phyloP scores from a whole-genome alignment of 2,329 filamentous ascomycete species.

The Fusarium illudens region DNA sequence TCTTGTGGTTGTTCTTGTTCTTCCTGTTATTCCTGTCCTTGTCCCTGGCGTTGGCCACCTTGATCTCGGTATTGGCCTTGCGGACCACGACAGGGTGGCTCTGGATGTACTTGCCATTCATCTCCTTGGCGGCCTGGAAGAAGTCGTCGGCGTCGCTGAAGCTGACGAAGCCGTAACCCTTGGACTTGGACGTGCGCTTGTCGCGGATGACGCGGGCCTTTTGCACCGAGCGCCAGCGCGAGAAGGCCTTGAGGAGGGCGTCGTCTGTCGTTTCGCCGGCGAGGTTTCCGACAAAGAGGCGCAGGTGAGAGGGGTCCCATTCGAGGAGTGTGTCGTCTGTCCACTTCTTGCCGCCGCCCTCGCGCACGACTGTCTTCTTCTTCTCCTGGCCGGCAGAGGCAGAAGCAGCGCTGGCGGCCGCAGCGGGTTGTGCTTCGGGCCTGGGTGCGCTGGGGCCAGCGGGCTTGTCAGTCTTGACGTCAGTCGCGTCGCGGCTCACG shows the following conservation, averaged over 20 bases:
- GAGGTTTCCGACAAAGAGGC: slow-evolving; percentile 95
- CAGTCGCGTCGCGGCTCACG: slow-evolving; percentile 66
- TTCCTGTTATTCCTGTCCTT: slow-evolving; percentile 54
- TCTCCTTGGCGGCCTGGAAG: slow-evolving; percentile 95
- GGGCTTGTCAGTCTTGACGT: slow-evolving; percentile 47
- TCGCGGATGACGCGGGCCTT: slow-evolving; percentile 95
- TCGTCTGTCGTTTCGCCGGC: slow-evolving; percentile 98
- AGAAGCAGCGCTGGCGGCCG: slow-evolving; percentile 25
- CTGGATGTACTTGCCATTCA: slow-evolving; percentile 99
- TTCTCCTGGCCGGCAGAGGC: slow-evolving; percentile 60
- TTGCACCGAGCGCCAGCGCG: slow-evolving; percentile 85
- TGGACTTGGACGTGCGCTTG: slow-evolving; percentile 95
- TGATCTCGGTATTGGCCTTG: slow-evolving; percentile 92
- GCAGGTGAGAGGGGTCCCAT: slow-evolving; percentile 94
- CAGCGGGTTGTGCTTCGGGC: slow-evolving; percentile 52
- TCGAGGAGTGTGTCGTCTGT: slow-evolving; percentile 87
- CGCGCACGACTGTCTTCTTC: slow-evolving; percentile 86
- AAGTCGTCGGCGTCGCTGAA: slow-evolving; percentile 96
- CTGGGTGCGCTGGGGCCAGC: slow-evolving; percentile 43
- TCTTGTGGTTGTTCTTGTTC: slow-evolving; percentile 51
- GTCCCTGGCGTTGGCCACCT: slow-evolving; percentile 74
- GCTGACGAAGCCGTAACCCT: slow-evolving; percentile 95
- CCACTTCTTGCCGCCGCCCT: slow-evolving; percentile 93
- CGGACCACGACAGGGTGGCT: slow-evolving; percentile 91
- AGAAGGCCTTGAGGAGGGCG: slow-evolving; percentile 91